phyloP scores from a whole-genome alignment of 805 yeast genomes.

The Debaryomyces hansenii region DNA sequence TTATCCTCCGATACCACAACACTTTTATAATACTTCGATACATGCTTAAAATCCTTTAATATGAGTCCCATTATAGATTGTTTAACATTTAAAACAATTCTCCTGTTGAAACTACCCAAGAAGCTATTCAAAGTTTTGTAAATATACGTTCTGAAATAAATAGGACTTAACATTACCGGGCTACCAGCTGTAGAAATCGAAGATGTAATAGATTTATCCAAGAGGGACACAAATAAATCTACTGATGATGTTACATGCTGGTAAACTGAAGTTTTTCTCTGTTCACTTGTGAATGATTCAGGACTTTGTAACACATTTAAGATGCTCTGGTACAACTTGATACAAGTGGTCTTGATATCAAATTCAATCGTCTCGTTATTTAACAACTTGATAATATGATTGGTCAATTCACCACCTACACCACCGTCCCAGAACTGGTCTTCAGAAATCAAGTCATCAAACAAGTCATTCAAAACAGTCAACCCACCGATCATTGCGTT shows the following conservation, averaged over 20 bases:
- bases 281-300: constrained; percentile 40
- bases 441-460: constrained; percentile 83
- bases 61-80: constrained; percentile 12
- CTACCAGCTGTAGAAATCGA: background rate
- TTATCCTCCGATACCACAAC: constrained; percentile 10
- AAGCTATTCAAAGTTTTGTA: constrained; percentile 25
- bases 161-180: constrained; percentile 10
- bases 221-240: constrained; percentile 16
- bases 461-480: constrained; percentile 67
- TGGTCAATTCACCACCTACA: constrained; percentile 55
- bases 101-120: constrained; percentile 28
- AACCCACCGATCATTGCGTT: constrained; percentile 52
- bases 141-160: constrained; percentile 25
- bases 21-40: constrained; percentile 12
- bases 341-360: constrained; percentile 47
- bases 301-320: constrained; percentile 53
- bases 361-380: constrained; percentile 22
- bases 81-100: constrained; percentile 17
- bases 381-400: constrained; percentile 48
- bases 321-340: constrained; percentile 54
- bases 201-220: constrained; percentile 13
- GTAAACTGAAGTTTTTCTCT: constrained; percentile 37
- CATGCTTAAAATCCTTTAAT: constrained; percentile 22
- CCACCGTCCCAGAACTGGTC: constrained; percentile 82
- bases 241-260: constrained; percentile 18